Evolutionary conservation across 1,284 basidiomycete species (phyloP), one percentile per base, ranked within the genome.

Genomic region (Nidula niveotomentosa): DNA sequence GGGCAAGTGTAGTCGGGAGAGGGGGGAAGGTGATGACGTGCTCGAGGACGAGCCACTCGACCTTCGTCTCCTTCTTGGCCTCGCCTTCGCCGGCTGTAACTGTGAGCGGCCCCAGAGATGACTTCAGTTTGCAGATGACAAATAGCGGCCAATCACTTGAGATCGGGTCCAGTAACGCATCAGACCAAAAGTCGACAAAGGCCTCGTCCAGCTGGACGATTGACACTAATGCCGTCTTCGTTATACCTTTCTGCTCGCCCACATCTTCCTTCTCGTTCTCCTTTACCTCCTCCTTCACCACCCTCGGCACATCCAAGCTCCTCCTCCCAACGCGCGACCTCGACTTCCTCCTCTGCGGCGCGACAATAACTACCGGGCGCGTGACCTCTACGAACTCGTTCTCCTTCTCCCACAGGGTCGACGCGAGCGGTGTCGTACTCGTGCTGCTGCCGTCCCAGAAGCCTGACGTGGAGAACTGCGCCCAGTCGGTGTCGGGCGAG

Each of bases 181-280:
- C 88, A 50, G 76, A 79, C 87, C 88, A 91, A 64, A 90, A 90
- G 66, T 91, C 89, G 53, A 90, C 70, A 65, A 91, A 91, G 1
- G 87, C 87, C 63, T 91, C 88, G 61, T 91, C 89, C 5, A 91
- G 64, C 57, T 83, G 77, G n/a, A 84, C 69, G 36, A 81, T 57
- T 17, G 76, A 73, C 6, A 85, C 69, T 9, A 71, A 66, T 0
- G 77, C 75, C n/a, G 78, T 23, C 23, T 23, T 23, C 4, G 23
- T 23, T 23, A 23, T 4, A 23, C 23, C 23, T 4, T 23, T 23
- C 72, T 63, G 70, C 39, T 41, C 39, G 10, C 15, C 39, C 5
- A 12, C 39, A 41, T 41, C 39, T 4, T 41, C 39, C 39, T 41
- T 41, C 39, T 41, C 2, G 15, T 23, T 23, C 23, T 23, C 23